Percentiles rank a stretch among this genome's conserved stretches.
These are phyloP conservation scores for Periconia digitata DNA, from an alignment of 2,329 filamentous ascomycete genomes.

Conservation along the genomic window DNA sequence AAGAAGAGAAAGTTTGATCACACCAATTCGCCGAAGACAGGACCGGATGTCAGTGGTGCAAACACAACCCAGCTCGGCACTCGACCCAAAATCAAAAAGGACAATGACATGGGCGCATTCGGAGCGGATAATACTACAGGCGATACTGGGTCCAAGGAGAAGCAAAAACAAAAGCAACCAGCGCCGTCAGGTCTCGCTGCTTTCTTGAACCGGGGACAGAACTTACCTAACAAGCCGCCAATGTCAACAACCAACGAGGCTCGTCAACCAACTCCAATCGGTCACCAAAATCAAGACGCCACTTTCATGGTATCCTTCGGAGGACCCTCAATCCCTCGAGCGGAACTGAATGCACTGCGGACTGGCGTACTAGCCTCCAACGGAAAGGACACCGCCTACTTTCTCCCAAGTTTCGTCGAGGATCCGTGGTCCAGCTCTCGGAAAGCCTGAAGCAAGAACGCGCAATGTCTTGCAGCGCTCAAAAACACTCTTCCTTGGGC, in stretches of 20 bases:
- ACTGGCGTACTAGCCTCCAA: slow-evolving; percentile 47
- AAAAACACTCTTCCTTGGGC: neutral
- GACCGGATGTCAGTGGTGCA: slow-evolving; percentile 30
- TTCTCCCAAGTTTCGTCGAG: slow-evolving; percentile 67
- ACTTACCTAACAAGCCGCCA: slow-evolving; percentile 22
- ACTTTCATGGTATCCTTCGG: slow-evolving; percentile 31
- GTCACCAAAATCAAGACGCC: slow-evolving; percentile 5
- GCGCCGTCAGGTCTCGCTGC: slow-evolving; percentile 29
- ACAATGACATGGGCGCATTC: slow-evolving; percentile 1
- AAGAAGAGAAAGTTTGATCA: slow-evolving; percentile 71
- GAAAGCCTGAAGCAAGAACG: neutral
- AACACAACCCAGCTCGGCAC: slow-evolving; percentile 42
- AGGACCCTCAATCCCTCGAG: slow-evolving; percentile 25
- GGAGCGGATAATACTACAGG: neutral
- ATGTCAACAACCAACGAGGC: slow-evolving; percentile 1
- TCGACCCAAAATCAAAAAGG: slow-evolving; percentile 27
- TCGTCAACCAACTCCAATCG: neutral
- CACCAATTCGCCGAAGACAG: slow-evolving; percentile 52
- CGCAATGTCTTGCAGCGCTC: neutral
- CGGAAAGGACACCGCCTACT: slow-evolving; percentile 70
- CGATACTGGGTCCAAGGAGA: slow-evolving; percentile 9
- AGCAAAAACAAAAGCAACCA: slow-evolving; percentile 15
- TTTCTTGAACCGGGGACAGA: slow-evolving; percentile 34
- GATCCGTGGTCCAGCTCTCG: slow-evolving; percentile 65
- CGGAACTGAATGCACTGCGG: slow-evolving; percentile 40